A percentile compares a stretch with the other conserved stretches of the same genome.
phyloP scores from a whole-genome alignment of 768 basidiomycete genomes.

The Phylloporus sp. region DNA sequence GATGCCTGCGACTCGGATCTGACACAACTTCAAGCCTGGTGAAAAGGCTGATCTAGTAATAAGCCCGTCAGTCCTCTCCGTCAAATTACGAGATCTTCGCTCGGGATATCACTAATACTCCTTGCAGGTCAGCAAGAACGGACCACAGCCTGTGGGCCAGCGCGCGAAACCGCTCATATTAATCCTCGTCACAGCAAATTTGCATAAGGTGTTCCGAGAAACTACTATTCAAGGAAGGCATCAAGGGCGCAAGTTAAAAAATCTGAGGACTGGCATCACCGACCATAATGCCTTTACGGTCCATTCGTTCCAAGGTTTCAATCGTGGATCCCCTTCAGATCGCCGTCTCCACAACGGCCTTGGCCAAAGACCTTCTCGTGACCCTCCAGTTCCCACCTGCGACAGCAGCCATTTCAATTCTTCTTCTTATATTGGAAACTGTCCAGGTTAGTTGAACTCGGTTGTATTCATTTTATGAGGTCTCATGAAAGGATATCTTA shows the following conservation, averaged over 20 bases:
- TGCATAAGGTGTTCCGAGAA: background rate
- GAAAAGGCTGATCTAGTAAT: no score
- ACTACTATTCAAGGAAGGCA: background rate
- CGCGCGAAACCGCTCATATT: background rate
- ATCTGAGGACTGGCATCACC: background rate
- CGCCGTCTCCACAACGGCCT: constrained; percentile 28
- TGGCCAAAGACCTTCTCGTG: constrained; percentile 31
- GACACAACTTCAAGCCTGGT: no score
- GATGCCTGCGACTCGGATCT: no score
- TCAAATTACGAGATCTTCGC: background rate
- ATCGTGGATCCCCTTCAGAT: constrained; percentile 27
- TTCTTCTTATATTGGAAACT: constrained; percentile 44
- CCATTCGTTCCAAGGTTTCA: constrained; percentile 25
- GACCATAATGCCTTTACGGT: constrained; percentile 28
- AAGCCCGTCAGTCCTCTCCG: background rate
- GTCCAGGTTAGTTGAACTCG: constrained; percentile 34
- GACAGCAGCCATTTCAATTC: constrained; percentile 35
- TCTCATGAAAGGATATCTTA: background rate
- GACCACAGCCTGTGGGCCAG: background rate
- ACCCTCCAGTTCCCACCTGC: constrained; percentile 42
- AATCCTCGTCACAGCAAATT: no score
- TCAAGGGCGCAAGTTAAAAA: background rate
- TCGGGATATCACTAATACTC: background rate
- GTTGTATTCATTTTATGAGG: background rate
- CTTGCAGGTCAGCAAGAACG: background rate